These are phyloP conservation scores for Pseudozyma sp. DNA, from an alignment of 1,284 basidiomycete species.

Conservation along the genomic window DNA sequence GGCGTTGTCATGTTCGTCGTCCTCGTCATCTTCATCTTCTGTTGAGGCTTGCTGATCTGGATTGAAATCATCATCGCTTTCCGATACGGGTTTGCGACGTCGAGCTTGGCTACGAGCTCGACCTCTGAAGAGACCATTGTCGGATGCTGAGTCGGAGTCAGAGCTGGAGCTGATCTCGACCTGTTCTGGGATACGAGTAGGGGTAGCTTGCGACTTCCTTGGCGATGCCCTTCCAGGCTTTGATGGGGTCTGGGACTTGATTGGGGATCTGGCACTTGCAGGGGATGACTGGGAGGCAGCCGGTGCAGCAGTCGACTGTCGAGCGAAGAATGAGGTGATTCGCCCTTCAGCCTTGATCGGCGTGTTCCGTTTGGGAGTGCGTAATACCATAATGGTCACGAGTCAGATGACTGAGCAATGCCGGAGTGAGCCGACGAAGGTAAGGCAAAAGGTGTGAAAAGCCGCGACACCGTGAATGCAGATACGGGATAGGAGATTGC, in stretches of 20 bases:
- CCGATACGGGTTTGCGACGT: conserved; percentile 11
- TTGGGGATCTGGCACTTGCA: neutral
- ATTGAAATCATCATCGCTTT: conserved; percentile 34
- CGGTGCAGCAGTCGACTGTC: conserved; percentile 9
- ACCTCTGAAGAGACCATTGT: conserved; percentile 23
- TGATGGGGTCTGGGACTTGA: neutral
- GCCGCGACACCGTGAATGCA: too few relatives aligned
- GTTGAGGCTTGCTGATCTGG: conserved; percentile 20
- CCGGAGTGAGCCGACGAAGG: neutral
- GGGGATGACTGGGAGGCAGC: conserved; percentile 8
- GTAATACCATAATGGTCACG: conserved; percentile 5
- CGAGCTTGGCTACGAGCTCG: conserved; percentile 8
- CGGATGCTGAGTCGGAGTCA: conserved; percentile 12
- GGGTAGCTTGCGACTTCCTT: conserved; percentile 3
- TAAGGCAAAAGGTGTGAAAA: neutral
- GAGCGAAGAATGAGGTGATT: conserved; percentile 40
- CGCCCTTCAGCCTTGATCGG: conserved; percentile 30
- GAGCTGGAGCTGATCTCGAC: conserved; percentile 20
- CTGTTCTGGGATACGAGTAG: neutral
- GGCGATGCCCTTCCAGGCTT: conserved; percentile 6
- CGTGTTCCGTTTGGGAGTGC: conserved; percentile 25
- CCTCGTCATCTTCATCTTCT: conserved; percentile 23
- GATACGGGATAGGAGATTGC: too few relatives aligned
- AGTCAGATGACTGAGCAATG: neutral
- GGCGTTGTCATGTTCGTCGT: conserved; percentile 9